These are phyloP conservation scores for Tetraselmis chui DNA, from an alignment of 139 green algal genomes.

Conservation along the genomic window DNA sequence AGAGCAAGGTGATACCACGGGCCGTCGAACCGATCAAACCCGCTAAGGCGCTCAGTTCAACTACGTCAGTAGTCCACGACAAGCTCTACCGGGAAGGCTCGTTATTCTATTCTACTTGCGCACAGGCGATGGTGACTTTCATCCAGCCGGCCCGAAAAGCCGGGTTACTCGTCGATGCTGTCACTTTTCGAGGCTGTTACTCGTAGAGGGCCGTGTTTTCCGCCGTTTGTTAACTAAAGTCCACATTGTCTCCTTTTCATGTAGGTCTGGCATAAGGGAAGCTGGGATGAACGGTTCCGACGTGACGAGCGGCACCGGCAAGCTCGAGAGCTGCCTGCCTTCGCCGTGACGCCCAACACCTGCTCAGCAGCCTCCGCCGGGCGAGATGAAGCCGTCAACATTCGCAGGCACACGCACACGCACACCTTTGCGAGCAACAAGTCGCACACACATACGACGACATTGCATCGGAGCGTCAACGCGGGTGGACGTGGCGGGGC, in stretches of 20 bases:
- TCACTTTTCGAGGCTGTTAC: not conserved
- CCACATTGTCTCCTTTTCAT: not conserved
- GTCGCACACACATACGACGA: not conserved
- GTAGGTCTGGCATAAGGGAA: not conserved
- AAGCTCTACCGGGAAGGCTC: not conserved
- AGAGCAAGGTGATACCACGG: not conserved
- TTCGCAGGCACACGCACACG: not conserved
- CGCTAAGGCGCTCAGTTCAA: not conserved
- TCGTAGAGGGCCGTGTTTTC: no score
- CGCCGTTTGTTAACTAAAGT: not conserved
- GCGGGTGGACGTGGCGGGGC: no score
- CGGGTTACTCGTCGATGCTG: no score
- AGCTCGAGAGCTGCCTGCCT: not conserved
- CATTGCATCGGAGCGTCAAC: not conserved
- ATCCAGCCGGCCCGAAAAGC: no score
- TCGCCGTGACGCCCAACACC: not conserved
- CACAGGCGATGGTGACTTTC: not conserved
- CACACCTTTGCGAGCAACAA: not conserved
- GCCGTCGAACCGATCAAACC: no score
- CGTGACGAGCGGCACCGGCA: not conserved
- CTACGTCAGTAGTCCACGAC: not conserved
- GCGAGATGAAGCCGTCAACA: not conserved
- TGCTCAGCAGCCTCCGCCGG: no score
- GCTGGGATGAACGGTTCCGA: not conserved
- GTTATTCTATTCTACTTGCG: not conserved